phyloP scores from a whole-genome alignment of 2,329 filamentous ascomycete species.

The Lomentospora prolificans region DNA sequence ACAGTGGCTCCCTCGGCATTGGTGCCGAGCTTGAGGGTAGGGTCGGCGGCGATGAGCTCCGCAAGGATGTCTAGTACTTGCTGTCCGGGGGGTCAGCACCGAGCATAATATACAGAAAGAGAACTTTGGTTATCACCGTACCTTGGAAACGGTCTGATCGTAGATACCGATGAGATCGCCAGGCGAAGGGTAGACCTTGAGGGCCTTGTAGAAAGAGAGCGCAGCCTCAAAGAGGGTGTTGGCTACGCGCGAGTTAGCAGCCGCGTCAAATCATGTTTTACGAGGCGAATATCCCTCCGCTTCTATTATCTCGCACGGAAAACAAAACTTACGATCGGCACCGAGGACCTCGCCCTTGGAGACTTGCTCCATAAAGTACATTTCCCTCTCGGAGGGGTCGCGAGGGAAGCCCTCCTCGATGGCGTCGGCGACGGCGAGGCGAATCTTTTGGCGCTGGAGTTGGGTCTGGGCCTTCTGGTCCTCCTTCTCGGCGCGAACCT shows the following conservation, averaged over 20 bases:
- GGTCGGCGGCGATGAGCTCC: slow-evolving; percentile 94
- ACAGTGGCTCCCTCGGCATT: slow-evolving; percentile 15
- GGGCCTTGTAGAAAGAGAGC: slow-evolving; percentile 92
- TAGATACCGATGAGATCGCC: slow-evolving; percentile 92
- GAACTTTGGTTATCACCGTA: slow-evolving; percentile 25
- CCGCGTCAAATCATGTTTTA: not conserved
- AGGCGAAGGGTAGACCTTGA: slow-evolving; percentile 96
- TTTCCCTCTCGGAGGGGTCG: slow-evolving; percentile 86
- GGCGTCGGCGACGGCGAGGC: slow-evolving; percentile 65
- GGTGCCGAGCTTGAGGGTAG: slow-evolving; percentile 52
- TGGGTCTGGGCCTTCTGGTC: slow-evolving; percentile 55
- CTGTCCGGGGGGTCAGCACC: too few relatives aligned
- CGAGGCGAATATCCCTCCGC: too few relatives aligned
- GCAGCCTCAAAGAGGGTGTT: slow-evolving; percentile 60
- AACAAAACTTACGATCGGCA: slow-evolving; percentile 59
- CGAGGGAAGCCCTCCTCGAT: slow-evolving; percentile 86
- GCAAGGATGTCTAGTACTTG: slow-evolving; percentile 91
- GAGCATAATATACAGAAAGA: too few relatives aligned
- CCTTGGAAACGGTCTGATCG: slow-evolving; percentile 97
- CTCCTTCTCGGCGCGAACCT: slow-evolving; percentile 62
- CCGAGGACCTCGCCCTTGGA: slow-evolving; percentile 77
- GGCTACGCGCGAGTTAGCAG: not conserved
- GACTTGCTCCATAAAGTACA: slow-evolving; percentile 94
- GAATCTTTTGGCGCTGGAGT: slow-evolving; percentile 65
- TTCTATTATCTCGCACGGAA: too few relatives aligned